Evolutionary conservation across 2,329 filamentous ascomycete genomes (phyloP), one percentile per base, ranked within the genome.

Genomic region (Huntiella savannae): DNA sequence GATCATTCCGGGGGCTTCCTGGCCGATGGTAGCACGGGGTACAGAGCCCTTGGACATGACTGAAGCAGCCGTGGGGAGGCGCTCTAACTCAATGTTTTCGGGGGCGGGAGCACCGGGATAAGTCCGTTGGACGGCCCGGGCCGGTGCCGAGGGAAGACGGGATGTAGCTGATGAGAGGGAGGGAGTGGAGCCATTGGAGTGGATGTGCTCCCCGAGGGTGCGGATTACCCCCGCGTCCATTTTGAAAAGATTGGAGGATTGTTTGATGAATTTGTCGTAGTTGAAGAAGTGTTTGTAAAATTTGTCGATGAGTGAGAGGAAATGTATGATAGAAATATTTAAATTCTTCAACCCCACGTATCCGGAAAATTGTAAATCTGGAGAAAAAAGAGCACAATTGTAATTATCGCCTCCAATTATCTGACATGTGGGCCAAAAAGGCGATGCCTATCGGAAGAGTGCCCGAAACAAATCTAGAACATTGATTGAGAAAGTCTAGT

Each of bases 31-130:
- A n/a, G 28, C 22, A 28, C 22, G 22, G 8, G 22, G 8, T 28
- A 28, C 22, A 28, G 22, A 28, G 28, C 38, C 15, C 15, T 47
- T 37, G 4, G 37, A 28, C 4, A 33, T 39, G 2, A 12, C 33
- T 2, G 45, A 47, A 13, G 45, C 45, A 11, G 45, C 37, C 8
- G 45, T 47, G 3, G 45, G 39, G 5, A 47, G 17, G 3, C 45
- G 45, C 13, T 40, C 32, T 3, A 47, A 17, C 22, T 47, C 45
- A 22, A 36, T 4, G 13, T 52, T 43, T 5, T 17, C 43, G 33
- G 57, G 56, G 5, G 52, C 53, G 33, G 60, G 59, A 2, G 61
- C 60, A 2, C 64, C 61, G 0, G 60, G 61, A 28, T 64, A 61
- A 0, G 58, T 64, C 64, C 17, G 60, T 0, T 62, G 56, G 2